Evolutionary conservation across 148 eudicot species (phyloP).

Genomic region (Nepenthes gracilis): DNA sequence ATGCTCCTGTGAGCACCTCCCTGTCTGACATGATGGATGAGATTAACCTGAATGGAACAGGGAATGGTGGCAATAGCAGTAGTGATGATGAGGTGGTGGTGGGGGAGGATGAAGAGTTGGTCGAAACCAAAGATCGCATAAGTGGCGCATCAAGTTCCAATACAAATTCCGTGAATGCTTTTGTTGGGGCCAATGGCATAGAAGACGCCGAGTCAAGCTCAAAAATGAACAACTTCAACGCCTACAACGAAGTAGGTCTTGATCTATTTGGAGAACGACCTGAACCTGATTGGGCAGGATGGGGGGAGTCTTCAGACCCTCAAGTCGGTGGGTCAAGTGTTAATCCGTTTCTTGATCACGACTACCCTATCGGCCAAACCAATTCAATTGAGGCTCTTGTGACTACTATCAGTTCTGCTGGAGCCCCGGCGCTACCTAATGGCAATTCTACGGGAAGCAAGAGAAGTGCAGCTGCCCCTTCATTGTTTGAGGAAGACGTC

Average conservation of each 20-base stretch:
- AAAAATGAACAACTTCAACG: background rate
- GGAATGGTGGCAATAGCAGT: constrained; percentile 53
- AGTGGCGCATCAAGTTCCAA: constrained; percentile 23
- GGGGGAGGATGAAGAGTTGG: constrained; percentile 65
- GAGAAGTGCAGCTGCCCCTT: constrained; percentile 37
- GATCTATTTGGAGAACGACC: constrained; percentile 50
- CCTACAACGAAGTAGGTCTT: background rate
- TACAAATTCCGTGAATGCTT: constrained; percentile 14
- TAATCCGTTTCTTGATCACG: constrained; percentile 57
- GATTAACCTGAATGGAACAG: constrained; percentile 48
- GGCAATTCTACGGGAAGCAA: constrained; percentile 30
- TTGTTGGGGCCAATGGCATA: constrained; percentile 1
- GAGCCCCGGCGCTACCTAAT: constrained; percentile 26
- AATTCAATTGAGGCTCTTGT: constrained; percentile 19
- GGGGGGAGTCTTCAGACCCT: constrained; percentile 54
- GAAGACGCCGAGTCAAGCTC: too few relatives aligned
- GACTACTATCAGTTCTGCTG: constrained; percentile 13
- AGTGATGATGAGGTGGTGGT: constrained; percentile 94
- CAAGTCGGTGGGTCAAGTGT: constrained; percentile 47
- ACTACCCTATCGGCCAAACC: constrained; percentile 3
- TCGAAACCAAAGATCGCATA: constrained; percentile 24
- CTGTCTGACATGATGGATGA: constrained; percentile 64
- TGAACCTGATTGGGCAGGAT: constrained; percentile 68
- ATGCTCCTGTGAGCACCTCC: constrained; percentile 43
- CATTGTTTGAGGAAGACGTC: constrained; percentile 93